Evolutionary conservation across 768 basidiomycete genomes (phyloP).

Genomic region (Leccinum variicolor): DNA sequence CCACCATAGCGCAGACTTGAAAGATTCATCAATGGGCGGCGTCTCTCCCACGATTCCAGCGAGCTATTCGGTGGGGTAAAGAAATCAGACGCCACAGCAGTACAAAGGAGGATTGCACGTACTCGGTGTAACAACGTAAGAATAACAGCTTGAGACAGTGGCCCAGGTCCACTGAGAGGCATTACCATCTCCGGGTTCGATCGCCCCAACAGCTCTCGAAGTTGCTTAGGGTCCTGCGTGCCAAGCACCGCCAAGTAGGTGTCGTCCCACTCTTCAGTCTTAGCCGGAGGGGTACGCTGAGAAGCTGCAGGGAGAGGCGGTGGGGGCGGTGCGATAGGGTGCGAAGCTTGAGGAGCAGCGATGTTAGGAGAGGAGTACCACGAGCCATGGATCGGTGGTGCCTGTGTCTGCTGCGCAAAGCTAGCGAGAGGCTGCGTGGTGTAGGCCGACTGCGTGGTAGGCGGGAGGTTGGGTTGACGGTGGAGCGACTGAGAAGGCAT

Average conservation of each 20-base stretch:
- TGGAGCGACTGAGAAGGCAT: conserved; percentile 33
- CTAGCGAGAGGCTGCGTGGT: conserved; percentile 30
- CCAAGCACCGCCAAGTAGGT: conserved; percentile 74
- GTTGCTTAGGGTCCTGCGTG: conserved; percentile 68
- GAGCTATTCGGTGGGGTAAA: conserved; percentile 42
- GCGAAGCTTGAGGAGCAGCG: conserved; percentile 79
- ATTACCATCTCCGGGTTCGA: conserved; percentile 80
- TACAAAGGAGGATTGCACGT: conserved; percentile 29
- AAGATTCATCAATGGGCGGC: conserved; percentile 72
- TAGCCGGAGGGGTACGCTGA: conserved; percentile 50
- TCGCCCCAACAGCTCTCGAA: conserved; percentile 68
- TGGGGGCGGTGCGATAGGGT: conserved; percentile 69
- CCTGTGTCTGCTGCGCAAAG: conserved; percentile 33
- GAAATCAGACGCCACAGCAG: not conserved
- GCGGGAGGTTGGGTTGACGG: conserved; percentile 33
- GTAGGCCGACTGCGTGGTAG: conserved; percentile 36
- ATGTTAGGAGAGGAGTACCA: conserved; percentile 64
- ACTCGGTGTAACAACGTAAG: conserved; percentile 82
- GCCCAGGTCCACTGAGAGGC: conserved; percentile 65
- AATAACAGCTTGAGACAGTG: conserved; percentile 81
- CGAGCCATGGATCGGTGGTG: conserved; percentile 26
- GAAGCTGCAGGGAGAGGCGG: conserved; percentile 39
- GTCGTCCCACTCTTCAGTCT: conserved; percentile 80
- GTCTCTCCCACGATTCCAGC: conserved; percentile 72
- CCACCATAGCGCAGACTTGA: conserved; percentile 87